Percentiles rank a stretch among this genome's conserved stretches.
These are phyloP conservation scores for Miscanthus lutarioriparius DNA, from an alignment of 176 grass and related monocot genomes.

Conservation along the genomic window DNA sequence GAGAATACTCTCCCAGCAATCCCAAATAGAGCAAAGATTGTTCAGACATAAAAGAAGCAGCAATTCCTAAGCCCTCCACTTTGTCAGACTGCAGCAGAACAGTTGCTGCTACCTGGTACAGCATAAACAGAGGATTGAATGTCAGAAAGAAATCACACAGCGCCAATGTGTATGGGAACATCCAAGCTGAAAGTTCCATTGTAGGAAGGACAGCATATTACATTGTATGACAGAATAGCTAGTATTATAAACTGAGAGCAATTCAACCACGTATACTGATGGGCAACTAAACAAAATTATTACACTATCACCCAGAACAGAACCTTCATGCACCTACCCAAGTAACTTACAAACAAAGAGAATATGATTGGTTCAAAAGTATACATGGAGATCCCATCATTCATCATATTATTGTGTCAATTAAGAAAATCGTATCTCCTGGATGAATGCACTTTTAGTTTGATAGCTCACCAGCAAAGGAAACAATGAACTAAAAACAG, in stretches of 20 bases:
- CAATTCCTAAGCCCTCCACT: conserved; percentile 42
- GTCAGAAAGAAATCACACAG: neutral
- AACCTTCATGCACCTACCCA: neutral
- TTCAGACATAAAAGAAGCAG: conserved; percentile 64
- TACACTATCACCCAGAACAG: neutral
- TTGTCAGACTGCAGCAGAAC: conserved; percentile 35
- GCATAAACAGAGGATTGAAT: neutral
- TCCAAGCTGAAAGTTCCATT: neutral
- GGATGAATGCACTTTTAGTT: neutral
- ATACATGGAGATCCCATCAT: neutral
- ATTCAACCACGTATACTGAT: neutral
- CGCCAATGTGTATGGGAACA: neutral
- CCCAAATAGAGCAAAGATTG: conserved; percentile 44
- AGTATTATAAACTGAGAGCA: neutral
- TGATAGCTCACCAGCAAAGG: neutral
- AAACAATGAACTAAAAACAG: too few species aligned
- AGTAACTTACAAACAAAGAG: neutral
- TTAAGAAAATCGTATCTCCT: too few species aligned
- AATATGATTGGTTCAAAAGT: neutral
- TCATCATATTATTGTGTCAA: neutral
- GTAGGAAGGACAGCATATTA: neutral
- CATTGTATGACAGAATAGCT: neutral
- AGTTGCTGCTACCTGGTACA: conserved; percentile 33
- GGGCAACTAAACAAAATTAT: neutral
- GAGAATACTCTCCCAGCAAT: conserved; percentile 64